Evolutionary conservation across 2,329 filamentous ascomycete genomes (phyloP), one percentile per base, ranked within the genome.

Genomic region (Laburnicola sp.): DNA sequence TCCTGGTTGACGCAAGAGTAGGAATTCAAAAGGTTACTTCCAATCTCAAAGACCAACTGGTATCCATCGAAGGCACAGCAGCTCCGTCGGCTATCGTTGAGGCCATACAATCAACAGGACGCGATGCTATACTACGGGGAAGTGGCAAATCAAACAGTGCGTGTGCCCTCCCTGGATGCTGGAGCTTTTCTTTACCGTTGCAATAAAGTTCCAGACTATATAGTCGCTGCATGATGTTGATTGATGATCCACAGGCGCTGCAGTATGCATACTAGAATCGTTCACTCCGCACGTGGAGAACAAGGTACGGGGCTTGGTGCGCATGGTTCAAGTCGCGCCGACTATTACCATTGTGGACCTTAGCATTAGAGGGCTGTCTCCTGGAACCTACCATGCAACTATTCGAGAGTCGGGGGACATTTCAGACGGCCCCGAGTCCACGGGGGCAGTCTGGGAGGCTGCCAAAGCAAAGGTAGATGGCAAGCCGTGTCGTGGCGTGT

Each of bases 191-290:
- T 21, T 32, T 39, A 45, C 45, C 41, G 56, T 59, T 11, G 11
- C 39, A 51, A 51, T 56, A 58, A 51, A 47, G 37, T 57, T 51
- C 28, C 46, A 43, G 42, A 35, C 39, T 46, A 31, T n/a, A 25
- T 8, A 9, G 34, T 48, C 38, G 43, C 46, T 25, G 51, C 49
- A 51, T 39, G 50, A 53, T 63, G 43, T 58, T 54, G 41, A 53
- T 41, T 41, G 48, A 30, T 32, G 46, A 48, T 49, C 46, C 53
- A 38, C 57, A 82, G 88, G 84, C 69, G 89, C 91, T 27, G 91
- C 93, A 38, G 94, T 99, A 37, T 96, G 92, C 75, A 97, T 99
- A 67, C 84, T 99, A 54, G 94, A 99, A 78, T 95, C 91, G 50
- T 86, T 90, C 66, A 82, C 85, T 39, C 76, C 74, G 32, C 73